Evolutionary conservation across 805 yeast species (phyloP), one percentile per base, ranked within the genome.

Genomic region (Lachancea lanzarotensis): DNA sequence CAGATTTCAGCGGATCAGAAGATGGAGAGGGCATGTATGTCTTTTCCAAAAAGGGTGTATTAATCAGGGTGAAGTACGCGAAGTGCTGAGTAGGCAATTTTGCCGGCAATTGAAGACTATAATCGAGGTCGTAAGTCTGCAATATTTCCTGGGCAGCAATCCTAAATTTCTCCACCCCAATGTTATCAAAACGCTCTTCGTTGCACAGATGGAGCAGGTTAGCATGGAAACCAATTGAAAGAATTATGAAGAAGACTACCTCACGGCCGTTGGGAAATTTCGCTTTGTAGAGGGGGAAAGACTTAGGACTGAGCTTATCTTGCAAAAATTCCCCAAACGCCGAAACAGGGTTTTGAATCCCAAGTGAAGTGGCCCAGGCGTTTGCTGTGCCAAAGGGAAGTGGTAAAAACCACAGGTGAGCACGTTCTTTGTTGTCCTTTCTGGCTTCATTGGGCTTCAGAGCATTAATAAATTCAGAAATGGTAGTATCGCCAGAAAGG

Each of bases 331-430:
- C 56, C 19, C 59, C 49, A 2, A 78, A 52, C 0, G 76, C 70
- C 0, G 49, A 45, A 0, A 65, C 45, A 12, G 70, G 68, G 22
- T 62, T 57, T 0, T 42, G 39, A 3, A 75, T 47, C 0, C 78
- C 79, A 2, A 81, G 52, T 0, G 95, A 82, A 19, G 75, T 73
- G 1, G 86, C 76, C 47, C 87, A 68, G 1, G 95, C 89, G 60
- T 90, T 90, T 0, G 95, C 97, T 0, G 95, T 83, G 1, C 97
- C 97, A 47, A 80, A 70, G 0, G 96, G 95, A 13, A 90, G 60
- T 0, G 65, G 56, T 2, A 59, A 45, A 4, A 69, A 36, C 30
- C 51, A 46, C 8, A 67, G 26, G 1, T 40, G 19, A 17, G 33
- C 17, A 9, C 7, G 7, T 17, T 20, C 11, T 10, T 22, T 18